Percentiles rank a stretch among this genome's conserved stretches.
phyloP scores from a whole-genome alignment of 2,329 filamentous ascomycete species.

The Zymoseptoria tritici region DNA sequence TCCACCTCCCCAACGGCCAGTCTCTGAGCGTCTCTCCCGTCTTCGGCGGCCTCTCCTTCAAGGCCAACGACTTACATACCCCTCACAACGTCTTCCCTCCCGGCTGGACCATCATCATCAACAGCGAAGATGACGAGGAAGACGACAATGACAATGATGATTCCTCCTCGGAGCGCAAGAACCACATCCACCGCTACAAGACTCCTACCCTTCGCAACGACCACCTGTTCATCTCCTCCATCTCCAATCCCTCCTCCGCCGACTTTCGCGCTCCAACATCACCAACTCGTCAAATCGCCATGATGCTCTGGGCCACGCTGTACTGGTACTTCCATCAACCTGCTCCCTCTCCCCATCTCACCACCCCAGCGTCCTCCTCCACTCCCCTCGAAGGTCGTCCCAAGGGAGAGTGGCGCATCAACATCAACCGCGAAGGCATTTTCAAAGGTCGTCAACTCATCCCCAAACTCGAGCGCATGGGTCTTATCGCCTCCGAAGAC shows the following conservation, averaged over 20 bases:
- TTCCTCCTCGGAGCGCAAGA: constrained; percentile 20
- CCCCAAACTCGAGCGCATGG: constrained; percentile 90
- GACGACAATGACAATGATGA: constrained; percentile 21
- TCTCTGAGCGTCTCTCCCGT: constrained; percentile 73
- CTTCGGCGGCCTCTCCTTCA: constrained; percentile 89
- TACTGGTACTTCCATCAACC: constrained; percentile 97
- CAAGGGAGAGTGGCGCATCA: constrained; percentile 77
- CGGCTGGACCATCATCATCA: constrained; percentile 84
- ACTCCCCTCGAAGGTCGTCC: constrained; percentile 65
- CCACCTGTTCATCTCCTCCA: constrained; percentile 82
- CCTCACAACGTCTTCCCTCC: constrained; percentile 67
- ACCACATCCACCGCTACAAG: constrained; percentile 58
- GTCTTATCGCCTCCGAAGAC: constrained; percentile 68
- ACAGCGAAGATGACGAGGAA: constrained; percentile 53
- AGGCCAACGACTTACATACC: constrained; percentile 64
- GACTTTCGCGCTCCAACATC: constrained; percentile 76
- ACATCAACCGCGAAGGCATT: constrained; percentile 79
- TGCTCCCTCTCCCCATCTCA: constrained; percentile 58
- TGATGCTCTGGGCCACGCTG: constrained; percentile 92
- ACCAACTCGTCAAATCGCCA: constrained; percentile 80
- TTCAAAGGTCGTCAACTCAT: constrained; percentile 75
- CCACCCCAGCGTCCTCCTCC: constrained; percentile 53
- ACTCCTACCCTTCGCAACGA: constrained; percentile 71
- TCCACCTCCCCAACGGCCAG: constrained; percentile 82
- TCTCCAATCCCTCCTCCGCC: constrained; percentile 70